Percentiles rank a stretch among this genome's conserved stretches.
Evolutionary conservation across 2,329 filamentous ascomycete species (phyloP).

Genomic region (Cytospora leucostoma): DNA sequence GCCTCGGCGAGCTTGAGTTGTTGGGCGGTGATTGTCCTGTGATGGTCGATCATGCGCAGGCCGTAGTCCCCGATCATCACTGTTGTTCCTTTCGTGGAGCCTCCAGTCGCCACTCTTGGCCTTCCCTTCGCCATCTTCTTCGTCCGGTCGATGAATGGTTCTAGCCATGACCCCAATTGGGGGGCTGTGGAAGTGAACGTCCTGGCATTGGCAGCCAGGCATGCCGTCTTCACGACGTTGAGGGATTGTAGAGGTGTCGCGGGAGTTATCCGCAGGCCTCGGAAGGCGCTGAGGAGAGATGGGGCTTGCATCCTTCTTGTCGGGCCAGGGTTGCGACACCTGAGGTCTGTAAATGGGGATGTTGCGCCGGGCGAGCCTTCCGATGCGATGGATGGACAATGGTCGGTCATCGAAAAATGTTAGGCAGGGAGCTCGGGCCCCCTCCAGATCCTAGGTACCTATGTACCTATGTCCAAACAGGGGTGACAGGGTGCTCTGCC

Average conservation of each 20-base stretch:
- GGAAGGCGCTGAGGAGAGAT: constrained; percentile 53
- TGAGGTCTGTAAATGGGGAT: constrained; percentile 1
- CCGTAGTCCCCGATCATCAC: constrained; percentile 97
- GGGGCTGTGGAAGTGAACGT: constrained; percentile 71
- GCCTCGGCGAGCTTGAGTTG: constrained; percentile 91
- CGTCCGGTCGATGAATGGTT: constrained; percentile 73
- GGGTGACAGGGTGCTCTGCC: not conserved
- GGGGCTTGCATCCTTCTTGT: constrained; percentile 45
- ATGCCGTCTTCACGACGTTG: constrained; percentile 35
- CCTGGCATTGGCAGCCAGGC: constrained; percentile 50
- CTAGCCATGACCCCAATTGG: constrained; percentile 72
- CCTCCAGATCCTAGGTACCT: not conserved
- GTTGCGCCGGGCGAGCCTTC: constrained; percentile 19
- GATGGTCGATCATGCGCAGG: constrained; percentile 88
- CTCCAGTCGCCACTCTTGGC: constrained; percentile 84
- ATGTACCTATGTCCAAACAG: no score
- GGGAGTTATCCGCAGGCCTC: constrained; percentile 49
- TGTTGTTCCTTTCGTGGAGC: constrained; percentile 88
- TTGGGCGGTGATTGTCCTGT: constrained; percentile 83
- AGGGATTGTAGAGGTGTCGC: constrained; percentile 44
- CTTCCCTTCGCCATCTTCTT: constrained; percentile 91
- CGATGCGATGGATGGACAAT: not conserved
- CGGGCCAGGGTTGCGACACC: constrained; percentile 22
- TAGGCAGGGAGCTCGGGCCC: constrained; percentile 23
- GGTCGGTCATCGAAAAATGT: constrained; percentile 11